Evolutionary conservation across 2,329 filamentous ascomycete genomes (phyloP), one percentile per base, ranked within the genome.

Genomic region (Botrytis porri): DNA sequence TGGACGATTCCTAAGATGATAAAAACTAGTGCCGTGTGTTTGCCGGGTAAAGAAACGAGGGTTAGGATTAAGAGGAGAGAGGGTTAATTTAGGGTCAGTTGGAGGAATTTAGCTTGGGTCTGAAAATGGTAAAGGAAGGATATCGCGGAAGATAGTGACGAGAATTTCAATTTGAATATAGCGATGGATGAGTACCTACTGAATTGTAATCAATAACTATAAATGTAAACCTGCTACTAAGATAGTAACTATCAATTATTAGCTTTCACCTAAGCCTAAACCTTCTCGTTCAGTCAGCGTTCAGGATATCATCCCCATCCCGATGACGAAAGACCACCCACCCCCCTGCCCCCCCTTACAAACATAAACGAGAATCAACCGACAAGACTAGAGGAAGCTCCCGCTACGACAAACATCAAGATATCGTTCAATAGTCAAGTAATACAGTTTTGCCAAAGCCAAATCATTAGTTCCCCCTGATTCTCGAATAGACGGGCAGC

Each of bases 1-100:
- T 88, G 88, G 84, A 82, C 82, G 29, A 82, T 90, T 61, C 89
- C 89, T 0, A 81, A 80, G 59, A 83, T 84, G 77, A 83, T 78
- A 77, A 84, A 83, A 75, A 85, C 84, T 9, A 85, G 83, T 70
- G 85, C 83, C 3, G 83, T 88, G 22, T 86, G 84, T 76, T 81
- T 84, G 73, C 88, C 88, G 16, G 83, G 80, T 62, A 82, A 82
- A 22, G 86, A 89, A 76, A 81, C 88, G 12, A 84, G 85, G 70
- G 88, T 89, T 5, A 85, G 85, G 79, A 82, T 91, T 70, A 85
- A 82, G 69, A 81, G 83, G 74, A 83, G 81, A 64, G 67, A 78
- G 77, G 76, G 75, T n/a, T 35, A 16, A 25, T 66, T 39, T 0
- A 9, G 14, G 0, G 12, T n/a, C 2, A n/a, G 25, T n/a, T n/a